Evolutionary conservation across 805 yeast species (phyloP).

Genomic region (Brettanomyces anomalus): DNA sequence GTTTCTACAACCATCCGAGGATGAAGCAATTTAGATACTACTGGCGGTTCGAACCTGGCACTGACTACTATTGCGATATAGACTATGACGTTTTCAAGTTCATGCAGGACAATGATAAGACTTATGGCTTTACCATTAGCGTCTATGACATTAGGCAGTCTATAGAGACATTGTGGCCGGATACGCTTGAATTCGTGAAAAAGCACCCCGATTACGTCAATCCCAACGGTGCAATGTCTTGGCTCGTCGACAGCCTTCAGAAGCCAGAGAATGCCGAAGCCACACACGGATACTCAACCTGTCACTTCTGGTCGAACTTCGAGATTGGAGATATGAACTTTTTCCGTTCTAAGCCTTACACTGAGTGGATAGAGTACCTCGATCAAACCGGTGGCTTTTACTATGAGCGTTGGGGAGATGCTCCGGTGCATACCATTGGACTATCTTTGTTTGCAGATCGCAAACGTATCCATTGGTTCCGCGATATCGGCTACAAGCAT

Average conservation of each 20-base stretch:
- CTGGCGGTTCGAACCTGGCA: slow-evolving; percentile 78
- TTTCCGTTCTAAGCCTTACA: slow-evolving; percentile 59
- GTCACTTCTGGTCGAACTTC: slow-evolving; percentile 89
- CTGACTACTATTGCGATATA: slow-evolving; percentile 56
- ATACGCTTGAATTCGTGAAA: slow-evolving; percentile 51
- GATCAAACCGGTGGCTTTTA: slow-evolving; percentile 74
- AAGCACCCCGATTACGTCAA: slow-evolving; percentile 49
- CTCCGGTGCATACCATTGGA: slow-evolving; percentile 80
- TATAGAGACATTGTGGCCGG: slow-evolving; percentile 57
- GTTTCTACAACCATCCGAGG: slow-evolving; percentile 55
- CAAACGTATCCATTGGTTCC: slow-evolving; percentile 71
- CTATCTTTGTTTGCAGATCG: slow-evolving; percentile 64
- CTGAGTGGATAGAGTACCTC: slow-evolving; percentile 50
- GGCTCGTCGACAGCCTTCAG: slow-evolving; percentile 43
- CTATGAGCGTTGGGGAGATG: slow-evolving; percentile 93
- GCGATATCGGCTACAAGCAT: slow-evolving; percentile 75
- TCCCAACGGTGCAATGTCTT: slow-evolving; percentile 44
- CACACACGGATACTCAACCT: slow-evolving; percentile 42
- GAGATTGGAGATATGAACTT: slow-evolving; percentile 84
- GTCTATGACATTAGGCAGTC: slow-evolving; percentile 65
- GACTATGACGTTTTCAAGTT: slow-evolving; percentile 73
- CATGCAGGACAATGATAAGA: slow-evolving; percentile 55
- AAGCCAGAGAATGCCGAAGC: slow-evolving; percentile 33
- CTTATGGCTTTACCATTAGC: slow-evolving; percentile 65
- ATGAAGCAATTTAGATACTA: slow-evolving; percentile 56